Conservation (phyloP, 139 green algal genomes). For the Chlorella sorokiniana region DNA sequence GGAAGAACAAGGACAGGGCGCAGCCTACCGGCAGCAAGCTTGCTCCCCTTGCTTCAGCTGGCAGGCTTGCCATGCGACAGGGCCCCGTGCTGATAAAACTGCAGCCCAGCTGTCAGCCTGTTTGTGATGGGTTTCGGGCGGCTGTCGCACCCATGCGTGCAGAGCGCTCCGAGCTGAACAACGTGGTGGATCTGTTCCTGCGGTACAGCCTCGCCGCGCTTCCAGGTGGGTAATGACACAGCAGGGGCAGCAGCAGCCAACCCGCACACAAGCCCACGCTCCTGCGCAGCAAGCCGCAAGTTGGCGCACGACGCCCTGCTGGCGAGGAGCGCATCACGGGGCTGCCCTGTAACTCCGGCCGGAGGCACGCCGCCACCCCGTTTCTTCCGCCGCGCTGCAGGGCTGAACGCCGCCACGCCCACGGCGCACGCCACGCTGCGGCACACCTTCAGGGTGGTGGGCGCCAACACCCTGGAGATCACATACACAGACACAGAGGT, state of each 20-base stretch:
- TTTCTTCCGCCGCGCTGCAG: neutral
- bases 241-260: neutral
- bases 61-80: no score
- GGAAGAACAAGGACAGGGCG: no score
- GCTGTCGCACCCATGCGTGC: no score
- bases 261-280: neutral
- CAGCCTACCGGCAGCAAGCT: no score
- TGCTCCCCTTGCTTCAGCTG: no score
- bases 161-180: conserved; percentile 37
- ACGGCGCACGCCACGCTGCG: conserved; percentile 28
- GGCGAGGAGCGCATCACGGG: no score
- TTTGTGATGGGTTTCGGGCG: no score
- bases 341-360: no score
- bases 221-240: neutral
- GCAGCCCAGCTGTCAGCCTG: no score
- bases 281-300: no score
- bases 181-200: conserved; percentile 36
- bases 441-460: conserved; percentile 33
- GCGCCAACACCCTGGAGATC: conserved; percentile 35
- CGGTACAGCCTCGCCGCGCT: conserved; percentile 17
- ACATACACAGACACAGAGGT: conserved; percentile 36
- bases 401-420: neutral
- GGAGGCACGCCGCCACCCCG: neutral
- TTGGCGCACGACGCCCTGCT: no score
- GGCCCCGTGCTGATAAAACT: no score